Conservation (phyloP, 768 basidiomycete species). For the Pleurotus ostreatus region DNA sequence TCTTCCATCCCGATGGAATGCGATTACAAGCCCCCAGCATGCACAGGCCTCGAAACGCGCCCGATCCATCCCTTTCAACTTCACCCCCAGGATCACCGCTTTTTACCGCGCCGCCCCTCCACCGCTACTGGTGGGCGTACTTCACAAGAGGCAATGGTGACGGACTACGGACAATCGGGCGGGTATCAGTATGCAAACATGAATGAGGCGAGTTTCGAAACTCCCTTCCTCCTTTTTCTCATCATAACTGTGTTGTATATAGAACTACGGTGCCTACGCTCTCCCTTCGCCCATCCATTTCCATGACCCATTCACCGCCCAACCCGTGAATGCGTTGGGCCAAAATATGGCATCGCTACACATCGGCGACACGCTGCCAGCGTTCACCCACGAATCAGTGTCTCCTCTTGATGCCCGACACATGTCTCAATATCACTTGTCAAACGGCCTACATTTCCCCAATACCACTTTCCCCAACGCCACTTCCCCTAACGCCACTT, state of each 20-base stretch:
- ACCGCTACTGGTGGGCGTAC: conserved; percentile 22
- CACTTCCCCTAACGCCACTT: too few relatives aligned
- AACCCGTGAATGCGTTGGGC: too few relatives aligned
- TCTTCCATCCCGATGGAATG: conserved; percentile 14
- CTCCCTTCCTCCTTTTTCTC: not conserved
- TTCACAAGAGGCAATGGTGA: not conserved
- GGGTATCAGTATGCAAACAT: not conserved
- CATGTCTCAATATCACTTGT: too few relatives aligned
- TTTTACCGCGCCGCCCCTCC: conserved; percentile 27
- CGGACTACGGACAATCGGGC: not conserved
- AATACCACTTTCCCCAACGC: not conserved
- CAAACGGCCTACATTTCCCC: too few relatives aligned
- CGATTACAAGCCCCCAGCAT: conserved; percentile 12
- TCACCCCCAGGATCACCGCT: conserved; percentile 16
- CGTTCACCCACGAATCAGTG: too few relatives aligned
- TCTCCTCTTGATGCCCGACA: too few relatives aligned
- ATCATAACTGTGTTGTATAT: not conserved
- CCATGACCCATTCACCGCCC: too few relatives aligned
- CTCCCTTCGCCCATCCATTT: too few relatives aligned
- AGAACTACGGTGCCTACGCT: too few relatives aligned
- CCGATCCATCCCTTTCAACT: conserved; percentile 16
- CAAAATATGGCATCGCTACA: too few relatives aligned
- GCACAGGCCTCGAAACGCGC: conserved; percentile 9
- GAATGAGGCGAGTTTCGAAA: conserved; percentile 23
- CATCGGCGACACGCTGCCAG: too few relatives aligned